Conservation (phyloP, 108 stramenopile genomes). For the Aurantiochytrium sp. region DNA sequence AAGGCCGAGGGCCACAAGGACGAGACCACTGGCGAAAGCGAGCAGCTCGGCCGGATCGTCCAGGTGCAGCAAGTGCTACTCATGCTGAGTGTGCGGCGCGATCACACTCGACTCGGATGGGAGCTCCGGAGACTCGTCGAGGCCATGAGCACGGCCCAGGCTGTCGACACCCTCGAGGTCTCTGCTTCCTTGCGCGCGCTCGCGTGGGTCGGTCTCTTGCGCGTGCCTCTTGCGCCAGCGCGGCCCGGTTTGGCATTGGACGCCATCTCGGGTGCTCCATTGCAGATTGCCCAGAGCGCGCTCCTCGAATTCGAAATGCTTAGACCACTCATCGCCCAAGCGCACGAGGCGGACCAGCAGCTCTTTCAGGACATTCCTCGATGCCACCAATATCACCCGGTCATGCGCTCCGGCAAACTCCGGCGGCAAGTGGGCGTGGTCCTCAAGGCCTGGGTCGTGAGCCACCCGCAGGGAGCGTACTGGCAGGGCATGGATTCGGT, state of each 20-base stretch:
- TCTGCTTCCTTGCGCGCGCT: background rate
- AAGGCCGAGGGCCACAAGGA: too few relatives aligned
- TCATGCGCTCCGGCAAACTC: background rate
- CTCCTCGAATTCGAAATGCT: background rate
- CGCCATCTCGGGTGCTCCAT: background rate
- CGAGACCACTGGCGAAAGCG: too few relatives aligned
- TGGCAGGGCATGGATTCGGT: conserved; percentile 13
- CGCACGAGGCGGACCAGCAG: background rate
- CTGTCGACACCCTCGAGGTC: too few relatives aligned
- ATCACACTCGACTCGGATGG: too few relatives aligned
- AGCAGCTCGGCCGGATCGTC: too few relatives aligned
- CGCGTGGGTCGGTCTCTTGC: background rate
- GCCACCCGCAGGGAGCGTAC: background rate
- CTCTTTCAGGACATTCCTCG: background rate
- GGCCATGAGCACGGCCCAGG: too few relatives aligned
- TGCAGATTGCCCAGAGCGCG: background rate
- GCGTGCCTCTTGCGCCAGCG: background rate
- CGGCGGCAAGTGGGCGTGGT: background rate
- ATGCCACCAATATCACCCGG: conserved; percentile 4
- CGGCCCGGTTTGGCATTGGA: background rate
- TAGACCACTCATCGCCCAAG: background rate
- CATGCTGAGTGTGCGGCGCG: too few relatives aligned
- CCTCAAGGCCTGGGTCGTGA: conserved; percentile 6
- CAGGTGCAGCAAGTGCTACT: too few relatives aligned
- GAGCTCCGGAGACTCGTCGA: too few relatives aligned